Base-by-base conservation (phyloP, 805 yeast species). In the Candida maesae region DNA sequence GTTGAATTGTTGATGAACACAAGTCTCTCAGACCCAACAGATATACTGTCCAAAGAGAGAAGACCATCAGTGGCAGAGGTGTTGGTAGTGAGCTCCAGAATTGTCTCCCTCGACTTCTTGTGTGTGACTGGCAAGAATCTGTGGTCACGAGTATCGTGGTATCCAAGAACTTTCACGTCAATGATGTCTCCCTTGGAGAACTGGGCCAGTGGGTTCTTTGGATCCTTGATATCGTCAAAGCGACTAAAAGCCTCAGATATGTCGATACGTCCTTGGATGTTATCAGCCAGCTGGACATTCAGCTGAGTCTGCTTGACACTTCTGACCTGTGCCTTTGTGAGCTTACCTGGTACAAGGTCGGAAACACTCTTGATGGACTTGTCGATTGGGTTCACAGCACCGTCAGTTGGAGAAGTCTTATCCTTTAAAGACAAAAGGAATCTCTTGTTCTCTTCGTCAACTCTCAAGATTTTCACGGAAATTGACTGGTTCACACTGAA, bases 221-320 rank as follows among this genome's bases (percentile, higher is more conserved):
- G 60, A 55, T 86, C 79, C 39, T 69, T 63, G 35, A 89, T 82
- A 21, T 77, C 81, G 2, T 66, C 61, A 45, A 67, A 61, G 0
- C 60, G 50, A 39, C 76, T 79, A 61, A 76, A 84, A 29, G 84
- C 66, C 61, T 88, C 84, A 14, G 89, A 74, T 14, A 82, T 69
- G 52, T 87, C 95, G 44, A 90, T 64, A 58, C 95, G 76, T 28
- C 95, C 97, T 53, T 77, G 84, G 46, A 79, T 68, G 56, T 84
- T 81, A 45, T 83, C 93, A 39, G 93, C 89, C 34, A 89, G 67
- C 36, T 74, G 74, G 15, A 90, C 84, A 52, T 81, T 80, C 50
- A 90, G 66, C 64, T 86, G 93, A 6, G 86, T 78, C 24, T 75
- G 78, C 58, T 84, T 85, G 27, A 85, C 73, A 1, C 81, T 66